Evolutionary conservation across 345 rosid genomes (phyloP).

Genomic region (Heritiera littoralis): DNA sequence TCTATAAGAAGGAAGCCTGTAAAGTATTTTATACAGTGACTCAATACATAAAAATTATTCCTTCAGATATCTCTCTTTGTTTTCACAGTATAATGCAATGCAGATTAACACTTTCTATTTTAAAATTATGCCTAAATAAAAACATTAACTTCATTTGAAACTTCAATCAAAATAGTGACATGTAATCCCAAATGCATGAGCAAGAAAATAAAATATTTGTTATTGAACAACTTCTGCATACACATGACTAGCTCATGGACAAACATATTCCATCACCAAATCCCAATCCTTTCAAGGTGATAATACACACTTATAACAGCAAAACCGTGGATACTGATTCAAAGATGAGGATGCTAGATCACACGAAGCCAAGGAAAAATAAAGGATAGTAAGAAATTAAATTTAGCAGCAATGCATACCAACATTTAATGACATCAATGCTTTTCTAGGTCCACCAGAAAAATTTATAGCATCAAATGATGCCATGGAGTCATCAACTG

Average conservation of each 20-base stretch:
- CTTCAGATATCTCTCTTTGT: too few species aligned
- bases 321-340: neutral
- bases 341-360: neutral
- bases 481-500: constrained; percentile 80
- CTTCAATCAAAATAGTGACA: neutral
- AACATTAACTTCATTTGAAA: neutral
- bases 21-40: too few species aligned
- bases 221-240: neutral
- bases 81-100: neutral
- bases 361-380: neutral
- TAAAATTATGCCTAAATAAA: neutral
- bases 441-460: constrained; percentile 75
- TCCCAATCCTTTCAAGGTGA: neutral
- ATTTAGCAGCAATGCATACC: constrained; percentile 48
- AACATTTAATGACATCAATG: constrained; percentile 70
- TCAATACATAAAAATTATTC: too few species aligned
- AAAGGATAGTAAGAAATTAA: neutral
- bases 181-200: neutral
- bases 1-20: too few species aligned
- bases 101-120: neutral
- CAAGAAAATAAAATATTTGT: neutral
- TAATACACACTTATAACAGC: neutral
- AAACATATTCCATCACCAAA: neutral
- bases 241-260: neutral
- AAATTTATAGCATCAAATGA: constrained; percentile 68